Evolutionary conservation across 2,329 filamentous ascomycete genomes (phyloP), one percentile per base, ranked within the genome.

Genomic region (Arthrobotrys iridis): DNA sequence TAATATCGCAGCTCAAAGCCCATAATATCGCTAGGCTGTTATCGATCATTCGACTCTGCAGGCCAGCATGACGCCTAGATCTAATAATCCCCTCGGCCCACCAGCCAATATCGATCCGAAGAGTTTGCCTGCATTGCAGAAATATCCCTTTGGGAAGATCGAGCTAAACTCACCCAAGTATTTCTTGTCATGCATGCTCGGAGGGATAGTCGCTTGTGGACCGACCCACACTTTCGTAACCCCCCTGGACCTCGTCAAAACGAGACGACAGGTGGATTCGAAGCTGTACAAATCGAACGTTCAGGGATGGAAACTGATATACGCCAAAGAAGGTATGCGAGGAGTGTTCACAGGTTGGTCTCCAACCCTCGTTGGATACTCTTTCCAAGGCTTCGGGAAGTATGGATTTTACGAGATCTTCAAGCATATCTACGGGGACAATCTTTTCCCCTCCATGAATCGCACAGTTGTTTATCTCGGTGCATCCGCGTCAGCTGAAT

Each of bases 321-420:
- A 87, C 79, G 86, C 88, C 11, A 85, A 86, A 33, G 91, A 96
- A 80, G 93, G 93, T 24, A 58, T 96, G 71, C 88, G 92, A 37
- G 93, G 93, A 46, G 89, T 97, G 81, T 93, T 92, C 83, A 96
- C 92, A 11, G 93, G 93, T 45, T 96, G 93, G 91, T 85, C 90
- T 30, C 93, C 93, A 22, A 97, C 93, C 0, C 88, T 96, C 77
- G 87, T 93, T 78, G 72, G 72, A 11, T 76, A 76, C 43, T 67
- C 64, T 4, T 35, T 66, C 26, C 72, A 76, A 71, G 72, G 72
- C 43, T 65, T 71, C 55, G 71, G 71, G 6, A 75, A 75, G 26
- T 75, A 75, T 55, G 72, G 72, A 6, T 75, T 72, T 15, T 77
- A 77, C 37, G 66, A 72, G 60, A 68, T 72, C 50, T 77, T 77